Conservation (phyloP, 108 stramenopile species). For the Nitzschia inconspicua region DNA sequence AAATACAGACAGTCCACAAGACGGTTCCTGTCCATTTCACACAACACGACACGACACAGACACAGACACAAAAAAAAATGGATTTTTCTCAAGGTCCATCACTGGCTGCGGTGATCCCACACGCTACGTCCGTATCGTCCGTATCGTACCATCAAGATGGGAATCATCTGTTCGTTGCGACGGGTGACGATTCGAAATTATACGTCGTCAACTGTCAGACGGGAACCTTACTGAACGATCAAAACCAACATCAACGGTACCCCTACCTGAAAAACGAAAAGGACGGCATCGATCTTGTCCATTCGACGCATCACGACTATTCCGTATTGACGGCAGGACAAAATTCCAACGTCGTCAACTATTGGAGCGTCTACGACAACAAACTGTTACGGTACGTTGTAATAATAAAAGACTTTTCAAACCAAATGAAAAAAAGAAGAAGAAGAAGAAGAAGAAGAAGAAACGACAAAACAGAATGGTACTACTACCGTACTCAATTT, state of each 20-base stretch:
- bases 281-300: background rate
- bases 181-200: conserved; percentile 52
- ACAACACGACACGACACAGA: background rate
- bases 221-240: conserved; percentile 33
- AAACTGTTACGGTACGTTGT: conserved; percentile 76
- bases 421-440: too few species aligned
- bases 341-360: conserved; percentile 38
- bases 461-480: too few species aligned
- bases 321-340: conserved; percentile 56
- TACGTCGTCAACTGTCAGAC: conserved; percentile 58
- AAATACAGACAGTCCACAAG: background rate
- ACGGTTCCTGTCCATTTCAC: background rate
- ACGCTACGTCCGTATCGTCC: conserved; percentile 43
- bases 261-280: background rate
- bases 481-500: too few species aligned
- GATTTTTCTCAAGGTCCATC: conserved; percentile 65
- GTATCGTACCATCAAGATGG: conserved; percentile 73
- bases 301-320: conserved; percentile 59
- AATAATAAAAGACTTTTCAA: too few species aligned
- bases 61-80: conserved; percentile 26
- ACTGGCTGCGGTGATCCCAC: conserved; percentile 60
- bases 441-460: too few species aligned
- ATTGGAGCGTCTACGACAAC: conserved; percentile 75
- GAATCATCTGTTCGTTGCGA: conserved; percentile 64
- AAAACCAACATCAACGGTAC: too few species aligned